These are phyloP conservation scores for Cucurbita maxima DNA, from an alignment of 306 rosid species.

Conservation along the genomic window DNA sequence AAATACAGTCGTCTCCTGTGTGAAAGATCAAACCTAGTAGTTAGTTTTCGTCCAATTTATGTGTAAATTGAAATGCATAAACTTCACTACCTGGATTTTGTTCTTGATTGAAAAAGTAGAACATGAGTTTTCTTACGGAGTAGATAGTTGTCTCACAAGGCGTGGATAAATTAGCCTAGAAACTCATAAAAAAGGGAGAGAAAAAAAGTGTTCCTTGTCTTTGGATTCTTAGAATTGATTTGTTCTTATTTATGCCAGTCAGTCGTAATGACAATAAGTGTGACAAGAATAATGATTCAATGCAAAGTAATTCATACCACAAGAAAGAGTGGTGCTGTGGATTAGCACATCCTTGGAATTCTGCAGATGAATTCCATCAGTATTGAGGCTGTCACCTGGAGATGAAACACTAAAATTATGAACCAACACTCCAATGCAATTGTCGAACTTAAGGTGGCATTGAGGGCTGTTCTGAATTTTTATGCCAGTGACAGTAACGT, in stretches of 20 bases:
- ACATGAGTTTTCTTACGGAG: background rate
- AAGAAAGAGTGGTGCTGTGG: conserved; percentile 46
- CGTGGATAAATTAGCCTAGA: background rate
- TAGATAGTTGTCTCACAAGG: background rate
- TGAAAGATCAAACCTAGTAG: background rate
- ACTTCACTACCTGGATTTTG: background rate
- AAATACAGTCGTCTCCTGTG: conserved; percentile 88
- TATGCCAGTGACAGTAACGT: conserved; percentile 75
- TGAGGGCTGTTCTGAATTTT: conserved; percentile 84
- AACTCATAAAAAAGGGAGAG: background rate
- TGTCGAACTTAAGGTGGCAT: conserved; percentile 92
- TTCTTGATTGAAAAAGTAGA: background rate
- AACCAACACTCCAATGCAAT: conserved; percentile 69
- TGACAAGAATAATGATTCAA: background rate
- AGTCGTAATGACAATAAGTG: background rate
- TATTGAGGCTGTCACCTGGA: conserved; percentile 80
- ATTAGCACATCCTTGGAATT: conserved; percentile 73
- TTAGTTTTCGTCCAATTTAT: background rate
- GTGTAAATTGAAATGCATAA: background rate
- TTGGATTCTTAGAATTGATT: background rate
- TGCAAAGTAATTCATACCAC: conserved; percentile 42
- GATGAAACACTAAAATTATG: conserved; percentile 60
- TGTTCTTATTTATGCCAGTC: background rate
- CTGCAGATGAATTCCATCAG: conserved; percentile 96
- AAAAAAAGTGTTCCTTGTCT: too few species aligned